Conservation (phyloP, 2,329 filamentous ascomycete genomes). For the Emergomyces pasteurianus region DNA sequence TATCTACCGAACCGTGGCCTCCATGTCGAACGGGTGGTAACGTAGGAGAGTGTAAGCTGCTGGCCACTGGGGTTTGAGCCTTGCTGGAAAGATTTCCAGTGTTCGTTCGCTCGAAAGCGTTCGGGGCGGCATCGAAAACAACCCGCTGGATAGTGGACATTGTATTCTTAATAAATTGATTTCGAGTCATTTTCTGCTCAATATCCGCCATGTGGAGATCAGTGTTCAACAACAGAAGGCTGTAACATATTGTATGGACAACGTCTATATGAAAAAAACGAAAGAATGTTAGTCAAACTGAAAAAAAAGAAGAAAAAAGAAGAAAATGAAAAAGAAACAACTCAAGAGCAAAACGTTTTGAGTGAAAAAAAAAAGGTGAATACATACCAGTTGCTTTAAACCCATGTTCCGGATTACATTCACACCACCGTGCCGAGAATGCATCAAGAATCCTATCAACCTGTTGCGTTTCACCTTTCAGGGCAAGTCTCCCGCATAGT, state of each 20-base stretch:
- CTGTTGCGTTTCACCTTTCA: slow-evolving; percentile 91
- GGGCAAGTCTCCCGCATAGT: slow-evolving; percentile 67
- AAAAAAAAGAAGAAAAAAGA: no score
- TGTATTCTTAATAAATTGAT: slow-evolving; percentile 92
- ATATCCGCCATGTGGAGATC: slow-evolving; percentile 93
- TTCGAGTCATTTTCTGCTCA: slow-evolving; percentile 88
- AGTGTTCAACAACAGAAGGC: slow-evolving; percentile 86
- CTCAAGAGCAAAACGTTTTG: neutral
- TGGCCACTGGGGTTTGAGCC: slow-evolving; percentile 12
- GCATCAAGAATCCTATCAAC: slow-evolving; percentile 87
- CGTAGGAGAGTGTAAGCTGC: slow-evolving; percentile 4
- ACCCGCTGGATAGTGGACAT: slow-evolving; percentile 77
- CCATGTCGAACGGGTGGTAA: slow-evolving; percentile 3
- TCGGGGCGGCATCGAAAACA: slow-evolving; percentile 58
- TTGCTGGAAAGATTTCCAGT: slow-evolving; percentile 12
- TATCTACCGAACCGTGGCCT: slow-evolving; percentile 10
- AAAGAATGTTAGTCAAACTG: neutral
- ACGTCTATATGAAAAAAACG: slow-evolving; percentile 48
- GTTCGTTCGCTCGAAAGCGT: slow-evolving; percentile 49
- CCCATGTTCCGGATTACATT: slow-evolving; percentile 83
- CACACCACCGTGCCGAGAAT: slow-evolving; percentile 82
- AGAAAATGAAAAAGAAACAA: no score
- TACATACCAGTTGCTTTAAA: slow-evolving; percentile 73
- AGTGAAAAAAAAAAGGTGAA: neutral
- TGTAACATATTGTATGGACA: slow-evolving; percentile 95